Evolutionary conservation across 2,329 filamentous ascomycete genomes (phyloP), one percentile per base, ranked within the genome.

Genomic region (Epicoccum sorghinum): DNA sequence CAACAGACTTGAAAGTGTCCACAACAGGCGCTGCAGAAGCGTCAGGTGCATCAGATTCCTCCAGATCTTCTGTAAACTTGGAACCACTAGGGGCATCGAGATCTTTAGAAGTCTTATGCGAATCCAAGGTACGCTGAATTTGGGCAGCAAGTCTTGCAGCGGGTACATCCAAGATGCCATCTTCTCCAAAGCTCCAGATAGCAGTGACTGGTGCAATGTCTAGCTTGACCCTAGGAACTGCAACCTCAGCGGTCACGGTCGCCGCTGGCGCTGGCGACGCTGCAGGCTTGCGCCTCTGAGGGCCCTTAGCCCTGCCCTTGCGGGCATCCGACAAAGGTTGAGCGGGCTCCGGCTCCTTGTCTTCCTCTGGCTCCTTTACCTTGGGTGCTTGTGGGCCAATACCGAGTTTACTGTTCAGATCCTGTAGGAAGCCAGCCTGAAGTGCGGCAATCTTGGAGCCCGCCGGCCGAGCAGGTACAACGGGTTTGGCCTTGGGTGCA

Each of bases 361-460:
- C 75, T 41, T 84, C 83, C 52, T 86, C 82, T 47, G 86, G 78
- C 60, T 93, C 88, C 67, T 90, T 88, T 62, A 90, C 89, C 79
- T 91, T 93, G 1, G 87, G 84, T 8, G 82, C 85, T 64, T 90
- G 87, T n/a, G 93, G 93, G 1, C 95, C 95, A 32, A 96, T 78
- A 69, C 91, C 88, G 25, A 99, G 80, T 43, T 92, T 89, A 66
- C 91, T 93, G 75, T 98, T 96, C 37, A 99, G 79, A 69, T 98
- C 93, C 39, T 87, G 92, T 83, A 99, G 86, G 75, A 99, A 98
- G 3, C 90, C 91, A 33, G 90, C 90, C 75, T 96, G 92, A 29
- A 99, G 79, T 23, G 91, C 89, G 13, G 93, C 91, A 71, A 99
- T 96, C 79, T 98, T 98, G 66, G 86, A 85, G 8, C 90, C 90